Evolutionary conservation across 148 eudicot genomes (phyloP).

Genomic region (Euryodendron excelsum): DNA sequence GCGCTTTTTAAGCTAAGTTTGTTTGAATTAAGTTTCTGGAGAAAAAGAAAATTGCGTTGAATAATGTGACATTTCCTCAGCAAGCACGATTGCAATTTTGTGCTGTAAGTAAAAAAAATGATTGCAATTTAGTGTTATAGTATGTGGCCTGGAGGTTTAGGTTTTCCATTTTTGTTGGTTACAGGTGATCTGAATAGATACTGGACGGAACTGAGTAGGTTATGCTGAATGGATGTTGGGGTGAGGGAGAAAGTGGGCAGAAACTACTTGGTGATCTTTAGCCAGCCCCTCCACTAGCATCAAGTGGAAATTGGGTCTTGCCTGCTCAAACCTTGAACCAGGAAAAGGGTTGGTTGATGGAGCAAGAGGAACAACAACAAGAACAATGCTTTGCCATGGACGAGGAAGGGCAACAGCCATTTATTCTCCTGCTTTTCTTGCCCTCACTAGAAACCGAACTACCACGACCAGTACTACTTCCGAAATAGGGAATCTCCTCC

Average conservation of each 20-base stretch:
- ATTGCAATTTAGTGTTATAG: too few species aligned
- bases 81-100: too few species aligned
- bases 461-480: neutral
- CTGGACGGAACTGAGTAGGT: too few species aligned
- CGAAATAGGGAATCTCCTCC: slow-evolving; percentile 40
- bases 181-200: neutral
- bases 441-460: neutral
- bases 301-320: neutral
- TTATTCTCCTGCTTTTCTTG: neutral
- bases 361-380: slow-evolving; percentile 4
- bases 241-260: neutral
- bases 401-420: slow-evolving; percentile 1
- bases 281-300: neutral
- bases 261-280: neutral
- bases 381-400: slow-evolving; percentile 10
- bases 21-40: too few species aligned
- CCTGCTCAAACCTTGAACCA: neutral
- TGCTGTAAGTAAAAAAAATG: too few species aligned
- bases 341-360: slow-evolving; percentile 10
- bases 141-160: too few species aligned
- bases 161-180: neutral
- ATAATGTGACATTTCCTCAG: too few species aligned
- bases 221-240: neutral
- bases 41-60: too few species aligned
- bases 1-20: too few species aligned